Evolutionary conservation across 2,329 filamentous ascomycete species (phyloP).

Genomic region (Spiromastix sp.): DNA sequence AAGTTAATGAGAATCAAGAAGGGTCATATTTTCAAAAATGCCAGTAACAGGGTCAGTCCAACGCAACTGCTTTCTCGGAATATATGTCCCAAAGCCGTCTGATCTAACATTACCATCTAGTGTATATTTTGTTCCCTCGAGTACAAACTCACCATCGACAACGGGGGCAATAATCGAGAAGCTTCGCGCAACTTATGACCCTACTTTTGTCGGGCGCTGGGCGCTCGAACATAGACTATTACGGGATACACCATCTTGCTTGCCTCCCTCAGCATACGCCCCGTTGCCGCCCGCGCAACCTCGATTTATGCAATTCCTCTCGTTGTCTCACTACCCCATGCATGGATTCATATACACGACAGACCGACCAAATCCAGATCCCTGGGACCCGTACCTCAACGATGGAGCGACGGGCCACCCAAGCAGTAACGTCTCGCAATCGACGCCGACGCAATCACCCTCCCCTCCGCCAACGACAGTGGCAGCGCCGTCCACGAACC

Average conservation of each 20-base stretch:
- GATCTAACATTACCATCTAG: too few species aligned
- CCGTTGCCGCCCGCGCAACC: slow-evolving; percentile 21
- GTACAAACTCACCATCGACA: slow-evolving; percentile 28
- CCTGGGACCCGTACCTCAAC: slow-evolving; percentile 9
- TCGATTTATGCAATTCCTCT: slow-evolving; percentile 34
- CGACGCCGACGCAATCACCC: too few species aligned
- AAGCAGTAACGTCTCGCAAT: too few species aligned
- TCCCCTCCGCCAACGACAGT: too few species aligned
- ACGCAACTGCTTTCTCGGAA: too few species aligned
- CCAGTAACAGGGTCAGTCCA: too few species aligned
- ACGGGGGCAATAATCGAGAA: slow-evolving; percentile 26
- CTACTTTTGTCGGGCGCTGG: slow-evolving; percentile 28
- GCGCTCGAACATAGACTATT: slow-evolving; percentile 33
- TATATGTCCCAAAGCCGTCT: too few species aligned
- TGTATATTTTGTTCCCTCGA: slow-evolving; percentile 34
- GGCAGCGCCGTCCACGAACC: neutral
- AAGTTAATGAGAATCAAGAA: too few species aligned
- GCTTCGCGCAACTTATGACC: slow-evolving; percentile 28
- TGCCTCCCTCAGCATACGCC: slow-evolving; percentile 23
- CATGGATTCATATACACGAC: slow-evolving; percentile 34
- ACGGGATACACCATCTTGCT: slow-evolving; percentile 31
- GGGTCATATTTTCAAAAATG: too few species aligned
- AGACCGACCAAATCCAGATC: slow-evolving; percentile 12
- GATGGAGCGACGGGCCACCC: neutral
- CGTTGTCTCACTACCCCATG: slow-evolving; percentile 28